phyloP scores from a whole-genome alignment of 2,329 filamentous ascomycete species.

The Chalaropsis thielavioides region DNA sequence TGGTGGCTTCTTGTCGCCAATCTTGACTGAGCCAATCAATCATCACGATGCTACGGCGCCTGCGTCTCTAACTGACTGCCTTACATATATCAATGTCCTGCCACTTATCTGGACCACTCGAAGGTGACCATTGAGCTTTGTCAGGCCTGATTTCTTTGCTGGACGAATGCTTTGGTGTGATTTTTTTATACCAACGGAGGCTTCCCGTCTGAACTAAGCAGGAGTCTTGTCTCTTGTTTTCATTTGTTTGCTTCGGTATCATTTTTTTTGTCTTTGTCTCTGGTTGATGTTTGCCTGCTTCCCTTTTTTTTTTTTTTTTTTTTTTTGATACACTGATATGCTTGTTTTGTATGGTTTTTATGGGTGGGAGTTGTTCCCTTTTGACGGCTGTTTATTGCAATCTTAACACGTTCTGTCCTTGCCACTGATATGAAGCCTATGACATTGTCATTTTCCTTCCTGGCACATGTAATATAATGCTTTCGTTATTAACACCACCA shows the following conservation, averaged over 20 bases:
- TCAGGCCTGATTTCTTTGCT: neutral
- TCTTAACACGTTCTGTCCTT: neutral
- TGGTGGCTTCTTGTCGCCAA: neutral
- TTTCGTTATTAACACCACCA: neutral
- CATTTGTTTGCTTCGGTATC: neutral
- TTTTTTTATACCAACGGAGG: neutral
- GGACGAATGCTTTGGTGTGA: neutral
- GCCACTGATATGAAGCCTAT: neutral
- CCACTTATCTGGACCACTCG: neutral
- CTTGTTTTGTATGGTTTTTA: conserved; percentile 3
- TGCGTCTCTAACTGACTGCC: neutral
- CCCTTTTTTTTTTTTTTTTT: neutral
- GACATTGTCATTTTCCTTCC: neutral
- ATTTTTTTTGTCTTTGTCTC: conserved; percentile 4
- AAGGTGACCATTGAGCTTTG: neutral
- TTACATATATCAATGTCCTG: neutral
- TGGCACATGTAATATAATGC: neutral
- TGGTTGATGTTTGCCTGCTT: conserved; percentile 1
- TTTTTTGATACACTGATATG: conserved; percentile 8
- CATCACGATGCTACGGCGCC: neutral
- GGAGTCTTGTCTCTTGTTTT: neutral
- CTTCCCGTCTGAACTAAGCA: neutral
- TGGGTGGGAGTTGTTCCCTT: neutral
- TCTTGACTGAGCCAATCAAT: neutral
- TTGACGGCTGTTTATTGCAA: conserved; percentile 3